Evolutionary conservation across 169 alveolate genomes (phyloP).

Genomic region (Eimeria tenella): DNA sequence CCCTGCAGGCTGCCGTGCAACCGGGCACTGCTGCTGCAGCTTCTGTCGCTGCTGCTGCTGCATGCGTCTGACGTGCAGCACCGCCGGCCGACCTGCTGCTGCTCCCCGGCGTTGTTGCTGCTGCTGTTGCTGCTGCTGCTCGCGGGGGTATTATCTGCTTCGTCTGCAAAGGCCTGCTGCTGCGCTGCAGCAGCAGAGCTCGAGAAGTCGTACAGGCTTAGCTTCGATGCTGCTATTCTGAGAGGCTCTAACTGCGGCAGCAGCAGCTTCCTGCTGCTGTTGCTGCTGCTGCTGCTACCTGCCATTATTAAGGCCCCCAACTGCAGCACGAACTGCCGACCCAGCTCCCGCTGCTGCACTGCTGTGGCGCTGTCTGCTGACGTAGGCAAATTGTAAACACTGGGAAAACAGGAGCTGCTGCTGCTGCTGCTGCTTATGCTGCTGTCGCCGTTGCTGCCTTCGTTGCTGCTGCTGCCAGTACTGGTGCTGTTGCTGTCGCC

Average conservation of each 20-base stretch:
- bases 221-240: neutral
- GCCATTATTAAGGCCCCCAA: conserved; percentile 13
- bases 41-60: neutral
- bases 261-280: conserved; percentile 45
- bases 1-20: neutral
- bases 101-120: neutral
- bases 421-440: conserved; percentile 12
- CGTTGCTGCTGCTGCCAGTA: neutral
- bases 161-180: neutral
- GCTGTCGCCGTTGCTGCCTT: conserved; percentile 5
- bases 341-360: conserved; percentile 32
- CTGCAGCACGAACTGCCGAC: conserved; percentile 34
- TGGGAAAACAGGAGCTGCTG: conserved; percentile 1
- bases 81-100: conserved; percentile 19
- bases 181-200: conserved; percentile 6
- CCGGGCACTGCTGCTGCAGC: neutral
- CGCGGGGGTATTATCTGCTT: neutral
- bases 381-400: neutral
- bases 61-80: neutral
- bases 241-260: conserved; percentile 48
- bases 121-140: conserved; percentile 20
- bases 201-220: neutral
- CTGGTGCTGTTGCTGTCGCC: neutral
- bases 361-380: conserved; percentile 33
- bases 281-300: conserved; percentile 26